Evolutionary conservation across 495 filamentous ascomycete species (phyloP).

Genomic region (Bryoglossum gracile): DNA sequence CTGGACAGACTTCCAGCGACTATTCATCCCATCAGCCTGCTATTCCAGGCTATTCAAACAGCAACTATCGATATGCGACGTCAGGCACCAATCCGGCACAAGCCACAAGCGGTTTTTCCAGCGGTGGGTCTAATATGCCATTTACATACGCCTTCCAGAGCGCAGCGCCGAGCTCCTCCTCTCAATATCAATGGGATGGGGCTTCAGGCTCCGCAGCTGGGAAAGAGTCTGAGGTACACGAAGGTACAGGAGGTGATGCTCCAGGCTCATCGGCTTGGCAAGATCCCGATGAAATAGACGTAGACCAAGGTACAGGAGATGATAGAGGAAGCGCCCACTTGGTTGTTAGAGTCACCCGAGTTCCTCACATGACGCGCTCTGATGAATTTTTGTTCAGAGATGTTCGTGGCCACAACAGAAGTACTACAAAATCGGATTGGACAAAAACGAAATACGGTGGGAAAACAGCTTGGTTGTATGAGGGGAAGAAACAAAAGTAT

Average conservation of each 20-base stretch:
- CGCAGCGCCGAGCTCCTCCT: neutral
- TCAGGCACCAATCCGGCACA: neutral
- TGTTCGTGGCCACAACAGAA: neutral
- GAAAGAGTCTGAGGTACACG: neutral
- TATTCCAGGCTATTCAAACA: neutral
- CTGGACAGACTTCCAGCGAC: neutral
- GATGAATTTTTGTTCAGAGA: slow-evolving; percentile 10
- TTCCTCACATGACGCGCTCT: neutral
- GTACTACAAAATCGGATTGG: slow-evolving; percentile 2
- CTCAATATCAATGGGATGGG: neutral
- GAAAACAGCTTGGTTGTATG: neutral
- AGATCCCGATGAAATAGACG: neutral
- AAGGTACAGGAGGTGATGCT: neutral
- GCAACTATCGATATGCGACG: neutral
- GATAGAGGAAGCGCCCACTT: neutral
- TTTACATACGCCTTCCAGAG: neutral
- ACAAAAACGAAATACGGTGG: slow-evolving; percentile 4
- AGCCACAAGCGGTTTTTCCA: neutral
- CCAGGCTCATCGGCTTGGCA: neutral
- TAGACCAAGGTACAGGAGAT: neutral
- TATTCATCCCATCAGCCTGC: neutral
- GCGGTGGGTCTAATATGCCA: neutral
- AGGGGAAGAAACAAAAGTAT: neutral
- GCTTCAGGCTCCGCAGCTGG: neutral
- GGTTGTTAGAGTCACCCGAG: slow-evolving; percentile 3